Base-by-base conservation (phyloP, 202 grass and related monocot species). In the Zizania palustris region DNA sequence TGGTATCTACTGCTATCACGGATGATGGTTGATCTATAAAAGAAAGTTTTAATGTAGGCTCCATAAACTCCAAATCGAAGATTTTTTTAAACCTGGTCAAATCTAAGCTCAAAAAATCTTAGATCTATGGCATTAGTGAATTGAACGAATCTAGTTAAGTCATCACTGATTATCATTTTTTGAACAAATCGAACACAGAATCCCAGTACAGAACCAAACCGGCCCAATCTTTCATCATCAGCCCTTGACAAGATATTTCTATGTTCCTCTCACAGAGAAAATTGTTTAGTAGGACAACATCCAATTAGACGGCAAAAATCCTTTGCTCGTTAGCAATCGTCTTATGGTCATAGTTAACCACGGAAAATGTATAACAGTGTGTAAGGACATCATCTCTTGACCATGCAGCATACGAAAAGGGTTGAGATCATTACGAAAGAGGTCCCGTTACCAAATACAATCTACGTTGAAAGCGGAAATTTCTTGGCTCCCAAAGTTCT, bases 401-500 rank as follows among this genome's bases (percentile, higher is more conserved):
- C 49, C 75, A 82, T 19, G 13, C 12, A 4, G 22, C 77, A 40
- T 50, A 2, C 2, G 5, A 33, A 42, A 36, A 10, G 0, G 5
- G n/a, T 50, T 15, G 74, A 54, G 35, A n/a, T 41, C 35, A 19
- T 60, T 21, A 14, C 13, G 7, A n/a, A 49, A 10, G 66, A 71
- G 65, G 57, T 38, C 63, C n/a, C 36, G n/a, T 36, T 60, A 41
- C 51, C 41, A 60, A 79, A 68, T 64, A 63, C 56, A 61, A 9
- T 56, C 36, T 83, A 80, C 56, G 70, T 46, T 16, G 45, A 75
- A 74, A 73, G 37, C 58, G 63, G 9, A 2, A 70, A 58, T 60
- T 75, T 45, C 63, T 82, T 73, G 58, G 55, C 45, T 79, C 73
- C 45, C 36, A 41, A 78, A 67, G 8, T 44, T 70, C 44, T 87